Evolutionary conservation across 75 land plant genomes (phyloP).

Genomic region (Selaginella moellendorffii): DNA sequence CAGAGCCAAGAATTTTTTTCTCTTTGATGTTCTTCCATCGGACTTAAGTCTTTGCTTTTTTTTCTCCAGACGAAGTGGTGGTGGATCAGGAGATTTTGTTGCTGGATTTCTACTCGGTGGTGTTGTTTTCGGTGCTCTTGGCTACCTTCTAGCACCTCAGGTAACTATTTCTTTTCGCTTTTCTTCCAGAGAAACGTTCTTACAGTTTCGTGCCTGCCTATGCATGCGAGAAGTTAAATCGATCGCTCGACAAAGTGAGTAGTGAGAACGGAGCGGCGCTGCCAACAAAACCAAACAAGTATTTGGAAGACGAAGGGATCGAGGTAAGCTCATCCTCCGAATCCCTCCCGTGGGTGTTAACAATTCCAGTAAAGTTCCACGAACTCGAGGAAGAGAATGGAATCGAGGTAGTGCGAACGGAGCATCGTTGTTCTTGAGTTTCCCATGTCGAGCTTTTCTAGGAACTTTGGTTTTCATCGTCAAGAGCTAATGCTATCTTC

Average conservation of each 20-base stretch:
- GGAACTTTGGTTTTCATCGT: too few relatives aligned
- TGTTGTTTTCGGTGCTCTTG: slow-evolving; percentile 68
- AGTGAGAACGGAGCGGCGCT: not conserved
- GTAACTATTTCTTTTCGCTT: slow-evolving; percentile 15
- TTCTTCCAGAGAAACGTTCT: too few relatives aligned
- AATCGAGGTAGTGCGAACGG: too few relatives aligned
- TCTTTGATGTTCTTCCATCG: too few relatives aligned
- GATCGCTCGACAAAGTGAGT: not conserved
- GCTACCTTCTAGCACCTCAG: slow-evolving; percentile 87
- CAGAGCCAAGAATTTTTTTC: too few relatives aligned
- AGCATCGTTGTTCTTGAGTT: too few relatives aligned
- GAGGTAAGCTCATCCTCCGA: not conserved
- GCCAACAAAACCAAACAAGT: not conserved
- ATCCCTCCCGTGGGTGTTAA: too few relatives aligned
- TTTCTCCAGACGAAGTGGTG: slow-evolving; percentile 22
- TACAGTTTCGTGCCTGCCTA: not conserved
- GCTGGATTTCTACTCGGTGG: slow-evolving; percentile 82
- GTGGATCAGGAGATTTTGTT: slow-evolving; percentile 51
- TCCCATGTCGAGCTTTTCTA: too few relatives aligned
- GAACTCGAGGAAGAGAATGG: too few relatives aligned
- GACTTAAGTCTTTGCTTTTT: too few relatives aligned
- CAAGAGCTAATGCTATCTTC: too few relatives aligned
- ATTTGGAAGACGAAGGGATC: not conserved
- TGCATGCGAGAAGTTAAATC: not conserved
- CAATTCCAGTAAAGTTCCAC: too few relatives aligned